Base-by-base conservation (phyloP, 371 early-diverging fungal species). In the Haplosporangium sp. region DNA sequence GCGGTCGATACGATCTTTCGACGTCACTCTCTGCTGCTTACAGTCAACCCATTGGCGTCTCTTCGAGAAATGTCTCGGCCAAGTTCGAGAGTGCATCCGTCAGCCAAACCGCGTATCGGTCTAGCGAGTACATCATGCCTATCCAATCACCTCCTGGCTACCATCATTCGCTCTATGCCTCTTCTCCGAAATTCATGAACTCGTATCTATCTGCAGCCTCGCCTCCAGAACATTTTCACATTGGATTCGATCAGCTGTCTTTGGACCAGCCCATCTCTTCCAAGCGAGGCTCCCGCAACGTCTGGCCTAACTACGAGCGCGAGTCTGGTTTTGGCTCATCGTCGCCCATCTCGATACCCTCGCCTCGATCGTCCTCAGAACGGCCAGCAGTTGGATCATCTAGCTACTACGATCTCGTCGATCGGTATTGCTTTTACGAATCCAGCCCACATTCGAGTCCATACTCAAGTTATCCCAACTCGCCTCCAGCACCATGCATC, bases 341-440 rank as follows among this genome's bases (percentile, higher is more conserved):
- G 11, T 12, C 67, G 13, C 67, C 77, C 9, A 70, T 76, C 53
- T 47, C 71, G 14, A 76, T 76, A 62, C 70, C 71, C 21, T 38
- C 62, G 18, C 43, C 68, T 1, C 5, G 38, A 41, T 20, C 55
- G 43, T 13, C 67, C 55, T 7, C 54, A 18, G 23, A 55, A 47
- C 75, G 62, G 18, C 59, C 61, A 10, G 67, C 66, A n/a, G 61
- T 77, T 14, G 77, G 73, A 20, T 81, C 81, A 1, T 59, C 81
- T 10, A 55, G 75, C 42, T 89, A 89, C 59, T 80, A 77, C 69
- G 87, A 87, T 52, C 73, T 89, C 61, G 85, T 89, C 2, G 85
- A 86, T 71, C 87, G 86, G 69, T 89, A 89, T 65, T 89, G 89
- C 67, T 89, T 89, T 59, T 89, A 86, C 58, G 69, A 72, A 55